Base-by-base conservation (phyloP, 2,329 filamentous ascomycete genomes). In the Colletotrichum truncatum region DNA sequence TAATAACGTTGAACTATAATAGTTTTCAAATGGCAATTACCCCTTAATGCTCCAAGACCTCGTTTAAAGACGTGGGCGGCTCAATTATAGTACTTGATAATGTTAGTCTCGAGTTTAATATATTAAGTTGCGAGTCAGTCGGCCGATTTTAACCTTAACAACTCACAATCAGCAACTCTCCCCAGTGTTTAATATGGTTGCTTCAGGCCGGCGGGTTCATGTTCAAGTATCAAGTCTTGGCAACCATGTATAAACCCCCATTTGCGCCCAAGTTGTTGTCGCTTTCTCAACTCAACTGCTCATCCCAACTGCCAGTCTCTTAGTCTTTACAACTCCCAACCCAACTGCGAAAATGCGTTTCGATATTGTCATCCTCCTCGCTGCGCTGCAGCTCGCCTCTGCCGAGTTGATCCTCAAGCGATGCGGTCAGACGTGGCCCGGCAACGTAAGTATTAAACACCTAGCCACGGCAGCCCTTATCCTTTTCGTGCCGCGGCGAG, bases 401-500 rank as follows among this genome's bases (percentile, higher is more conserved):
- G 39, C 39, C 8, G 12, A 12, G 49, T 30, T 12, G 4, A 0
- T 1, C 28, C 46, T 8, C n/a, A 11, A 1, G 25, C 46, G 28
- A 4, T 30, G 4, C n/a, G n/a, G n/a, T n/a, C n/a, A n/a, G n/a
- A n/a, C n/a, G n/a, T n/a, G n/a, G n/a, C 43, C 43, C 25, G 11
- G n/a, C 4, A 16, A 39, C 3, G 55, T 58, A 5, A 58, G 43
- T 49, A n/a, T n/a, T n/a, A n/a, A n/a, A n/a, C n/a, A n/a, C n/a
- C n/a, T n/a, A 6, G 1, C 43, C 32, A 30, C 0, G 18, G 12
- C 14, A 18, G 9, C 16, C 9, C 38, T 39, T 39, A 6, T 18
- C 38, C 1, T 18, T n/a, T 18, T 0, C 38, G 10, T 41, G 6
- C 2, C 8, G 0, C 14, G 41, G 0, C 0, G 18, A 7, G 6